Evolutionary conservation across 257 asterid genomes (phyloP).

Genomic region (Leptodermis oblonga): DNA sequence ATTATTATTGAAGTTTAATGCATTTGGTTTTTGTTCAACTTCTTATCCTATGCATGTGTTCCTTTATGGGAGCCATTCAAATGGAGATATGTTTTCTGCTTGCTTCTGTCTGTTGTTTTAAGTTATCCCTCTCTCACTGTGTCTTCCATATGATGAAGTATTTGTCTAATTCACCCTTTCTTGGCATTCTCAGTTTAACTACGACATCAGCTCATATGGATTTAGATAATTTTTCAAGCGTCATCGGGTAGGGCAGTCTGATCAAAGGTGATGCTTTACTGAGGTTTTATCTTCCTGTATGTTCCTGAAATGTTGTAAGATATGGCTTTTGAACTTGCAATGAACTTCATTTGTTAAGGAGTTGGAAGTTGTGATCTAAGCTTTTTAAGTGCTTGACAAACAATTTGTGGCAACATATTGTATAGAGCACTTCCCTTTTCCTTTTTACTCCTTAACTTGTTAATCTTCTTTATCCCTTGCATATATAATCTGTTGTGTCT

Average conservation of each 20-base stretch:
- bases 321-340: neutral
- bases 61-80: neutral
- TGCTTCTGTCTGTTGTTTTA: neutral
- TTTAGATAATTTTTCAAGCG: constrained; percentile 87
- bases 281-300: neutral
- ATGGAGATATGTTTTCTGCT: neutral
- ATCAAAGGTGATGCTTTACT: constrained; percentile 21
- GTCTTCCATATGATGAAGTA: neutral
- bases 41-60: too few relatives aligned
- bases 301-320: neutral
- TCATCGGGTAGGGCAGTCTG: constrained; percentile 46
- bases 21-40: neutral
- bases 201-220: constrained; percentile 56
- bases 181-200: constrained; percentile 54
- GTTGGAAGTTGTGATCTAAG: neutral
- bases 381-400: neutral
- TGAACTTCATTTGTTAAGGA: neutral
- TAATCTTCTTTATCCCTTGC: too few relatives aligned
- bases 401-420: neutral
- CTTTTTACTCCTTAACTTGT: neutral
- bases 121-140: neutral
- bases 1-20: neutral
- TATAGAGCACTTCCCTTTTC: neutral
- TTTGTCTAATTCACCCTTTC: neutral
- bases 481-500: too few relatives aligned